Base-by-base conservation (phyloP, 2,329 filamentous ascomycete species). In the Parascedosporium putredinis region DNA sequence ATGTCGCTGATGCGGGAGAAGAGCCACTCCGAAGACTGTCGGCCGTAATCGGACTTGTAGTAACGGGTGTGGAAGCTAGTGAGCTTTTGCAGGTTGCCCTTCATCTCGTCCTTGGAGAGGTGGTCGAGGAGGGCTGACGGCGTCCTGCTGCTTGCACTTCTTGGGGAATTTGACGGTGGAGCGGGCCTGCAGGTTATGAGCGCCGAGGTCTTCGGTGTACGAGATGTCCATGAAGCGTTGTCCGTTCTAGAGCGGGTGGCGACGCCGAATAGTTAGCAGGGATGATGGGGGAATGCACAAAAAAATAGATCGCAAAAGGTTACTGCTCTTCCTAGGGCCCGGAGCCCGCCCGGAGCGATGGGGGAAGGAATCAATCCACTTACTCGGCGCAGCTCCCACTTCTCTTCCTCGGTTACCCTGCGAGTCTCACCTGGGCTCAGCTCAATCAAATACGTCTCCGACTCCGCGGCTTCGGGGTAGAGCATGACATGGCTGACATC, bases 211-310 rank as follows among this genome's bases (percentile, higher is more conserved):
- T 47, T 74, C 71, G 50, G 82, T 79, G 38, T 88, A 77, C 53
- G 93, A 96, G 60, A 97, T 90, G 68, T 97, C 91, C 76, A 97
- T 94, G 74, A 97, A 97, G 60, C 83, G 86, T 57, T 83, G 75
- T 59, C 89, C 89, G 62, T 86, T 76, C 88, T 94, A 22, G 22
- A 50, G 36, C n/a, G 23, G 25, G 22, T 7, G 4, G 22, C 9
- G 14, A 14, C 7, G 8, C 14, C 23, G 40, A 14, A 8, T 20
- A 16, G n/a, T n/a, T n/a, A n/a, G n/a, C n/a, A n/a, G n/a, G n/a
- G n/a, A n/a, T n/a, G n/a, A n/a, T n/a, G n/a, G n/a, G n/a, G n/a
- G n/a, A n/a, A n/a, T n/a, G n/a, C n/a, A n/a, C n/a, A n/a, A n/a
- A n/a, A n/a, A n/a, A n/a, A n/a, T n/a, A n/a, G n/a, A n/a, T n/a